Evolutionary conservation across 345 rosid species (phyloP).

Genomic region (Abelmoschus esculentus): DNA sequence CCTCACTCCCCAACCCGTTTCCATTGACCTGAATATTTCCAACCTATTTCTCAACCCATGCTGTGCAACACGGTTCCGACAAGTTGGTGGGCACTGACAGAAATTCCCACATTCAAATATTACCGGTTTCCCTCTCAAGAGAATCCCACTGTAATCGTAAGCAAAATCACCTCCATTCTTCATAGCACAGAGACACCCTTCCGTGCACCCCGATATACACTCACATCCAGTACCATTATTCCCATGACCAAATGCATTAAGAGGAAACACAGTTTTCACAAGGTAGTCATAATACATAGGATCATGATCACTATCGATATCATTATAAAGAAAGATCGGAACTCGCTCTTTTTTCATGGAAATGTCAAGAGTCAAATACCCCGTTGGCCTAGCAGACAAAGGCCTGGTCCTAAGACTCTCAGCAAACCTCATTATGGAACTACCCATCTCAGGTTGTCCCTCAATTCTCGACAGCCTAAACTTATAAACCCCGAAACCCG

Average conservation of each 20-base stretch:
- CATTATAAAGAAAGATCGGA: conserved; percentile 70
- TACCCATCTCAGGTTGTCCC: conserved; percentile 86
- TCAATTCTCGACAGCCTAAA: conserved; percentile 60
- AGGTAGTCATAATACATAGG: conserved; percentile 85
- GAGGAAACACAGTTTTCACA: conserved; percentile 54
- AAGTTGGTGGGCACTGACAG: conserved; percentile 70
- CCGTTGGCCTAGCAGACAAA: conserved; percentile 51
- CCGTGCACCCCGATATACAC: conserved; percentile 56
- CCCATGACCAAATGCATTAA: conserved; percentile 27
- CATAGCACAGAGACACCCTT: conserved; percentile 58
- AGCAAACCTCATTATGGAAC: conserved; percentile 56
- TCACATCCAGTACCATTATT: conserved; percentile 54
- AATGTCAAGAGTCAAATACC: conserved; percentile 72
- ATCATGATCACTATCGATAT: conserved; percentile 62
- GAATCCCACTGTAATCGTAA: conserved; percentile 55
- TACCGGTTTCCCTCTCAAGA: conserved; percentile 65
- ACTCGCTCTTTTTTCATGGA: conserved; percentile 51
- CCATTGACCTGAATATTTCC: conserved; percentile 83
- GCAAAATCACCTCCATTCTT: conserved; percentile 83
- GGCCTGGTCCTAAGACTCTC: conserved; percentile 48
- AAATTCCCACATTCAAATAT: conserved; percentile 71
- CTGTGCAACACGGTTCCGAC: conserved; percentile 75
- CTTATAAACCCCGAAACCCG: conserved; percentile 88
- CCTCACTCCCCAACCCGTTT: conserved; percentile 94
- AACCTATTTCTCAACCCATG: conserved; percentile 57